phyloP scores from a whole-genome alignment of 352 stramenopile species.

The Elongisporangium prolatum region DNA sequence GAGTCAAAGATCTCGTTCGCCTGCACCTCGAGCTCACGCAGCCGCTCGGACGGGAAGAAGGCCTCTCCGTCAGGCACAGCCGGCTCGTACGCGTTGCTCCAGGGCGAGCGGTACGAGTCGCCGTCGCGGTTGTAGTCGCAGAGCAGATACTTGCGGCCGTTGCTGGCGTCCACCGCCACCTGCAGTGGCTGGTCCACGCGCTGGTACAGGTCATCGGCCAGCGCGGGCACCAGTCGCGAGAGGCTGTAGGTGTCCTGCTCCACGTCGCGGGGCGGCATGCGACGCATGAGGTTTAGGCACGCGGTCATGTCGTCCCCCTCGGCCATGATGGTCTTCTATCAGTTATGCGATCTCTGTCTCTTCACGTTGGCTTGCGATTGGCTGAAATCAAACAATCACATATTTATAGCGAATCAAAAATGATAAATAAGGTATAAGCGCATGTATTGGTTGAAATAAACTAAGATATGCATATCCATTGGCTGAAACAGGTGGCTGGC shows the following conservation, averaged over 20 bases:
- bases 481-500: neutral
- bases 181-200: constrained; percentile 91
- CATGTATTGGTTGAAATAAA: neutral
- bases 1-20: constrained; percentile 96
- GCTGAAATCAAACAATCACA: neutral
- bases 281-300: constrained; percentile 87
- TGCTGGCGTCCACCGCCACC: constrained; percentile 77
- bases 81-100: constrained; percentile 91
- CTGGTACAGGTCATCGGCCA: constrained; percentile 91
- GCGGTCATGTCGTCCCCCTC: constrained; percentile 52
- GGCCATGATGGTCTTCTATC: constrained; percentile 8
- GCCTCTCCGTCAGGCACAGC: constrained; percentile 73
- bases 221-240: constrained; percentile 68
- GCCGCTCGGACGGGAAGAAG: constrained; percentile 86
- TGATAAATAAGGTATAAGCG: neutral
- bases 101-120: constrained; percentile 90
- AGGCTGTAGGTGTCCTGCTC: constrained; percentile 84
- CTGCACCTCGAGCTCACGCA: constrained; percentile 90
- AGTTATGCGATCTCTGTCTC: neutral
- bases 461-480: neutral
- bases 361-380: neutral
- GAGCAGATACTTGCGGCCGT: constrained; percentile 89
- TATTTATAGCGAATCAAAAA: neutral
- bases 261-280: constrained; percentile 84
- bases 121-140: constrained; percentile 96